phyloP scores from a whole-genome alignment of 371 early-diverging fungal species.

The Syncephalastrum sp. region DNA sequence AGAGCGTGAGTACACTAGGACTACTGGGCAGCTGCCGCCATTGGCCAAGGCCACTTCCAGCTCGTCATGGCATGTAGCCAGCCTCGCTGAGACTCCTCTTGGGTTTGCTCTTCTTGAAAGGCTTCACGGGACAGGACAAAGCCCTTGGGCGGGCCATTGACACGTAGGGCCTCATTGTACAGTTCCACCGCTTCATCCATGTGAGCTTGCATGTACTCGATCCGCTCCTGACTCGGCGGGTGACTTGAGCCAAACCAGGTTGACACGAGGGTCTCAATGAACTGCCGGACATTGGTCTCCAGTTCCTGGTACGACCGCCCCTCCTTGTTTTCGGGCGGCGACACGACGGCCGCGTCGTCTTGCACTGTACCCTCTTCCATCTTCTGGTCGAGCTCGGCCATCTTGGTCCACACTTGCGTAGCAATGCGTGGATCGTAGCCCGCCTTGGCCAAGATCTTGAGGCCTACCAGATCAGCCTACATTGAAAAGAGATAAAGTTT shows the following conservation, averaged over 20 bases:
- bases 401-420: constrained; percentile 35
- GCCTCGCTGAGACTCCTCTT: no score
- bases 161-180: constrained; percentile 30
- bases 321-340: constrained; percentile 12
- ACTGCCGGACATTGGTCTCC: constrained; percentile 20
- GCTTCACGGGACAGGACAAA: no score
- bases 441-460: constrained; percentile 56
- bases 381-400: constrained; percentile 17
- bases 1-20: no score
- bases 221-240: constrained; percentile 44
- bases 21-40: no score
- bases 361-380: constrained; percentile 6
- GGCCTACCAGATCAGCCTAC: constrained; percentile 55
- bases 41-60: no score
- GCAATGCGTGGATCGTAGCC: constrained; percentile 55
- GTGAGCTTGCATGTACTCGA: constrained; percentile 44
- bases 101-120: no score
- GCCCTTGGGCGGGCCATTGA: constrained; percentile 34
- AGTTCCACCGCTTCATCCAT: constrained; percentile 38
- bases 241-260: constrained; percentile 53
- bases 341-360: constrained; percentile 2
- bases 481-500: constrained; percentile 4
- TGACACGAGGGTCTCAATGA: constrained; percentile 24
- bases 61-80: no score
- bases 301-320: constrained; percentile 12